Evolutionary conservation across 78 protist genomes (phyloP).

Genomic region (Dictyostelium firmibasis): DNA sequence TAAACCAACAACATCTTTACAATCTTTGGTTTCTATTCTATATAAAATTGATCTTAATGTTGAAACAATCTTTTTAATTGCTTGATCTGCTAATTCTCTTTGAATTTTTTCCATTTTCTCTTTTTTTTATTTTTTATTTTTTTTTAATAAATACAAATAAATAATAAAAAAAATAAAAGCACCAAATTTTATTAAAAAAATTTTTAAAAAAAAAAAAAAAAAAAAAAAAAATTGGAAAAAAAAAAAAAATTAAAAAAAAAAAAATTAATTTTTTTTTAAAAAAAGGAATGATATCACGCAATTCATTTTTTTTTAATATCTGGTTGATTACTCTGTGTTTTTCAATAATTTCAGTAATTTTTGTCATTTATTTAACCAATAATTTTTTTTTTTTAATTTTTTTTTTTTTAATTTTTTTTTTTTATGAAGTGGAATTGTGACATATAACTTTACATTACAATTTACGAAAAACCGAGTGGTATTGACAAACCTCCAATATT

Average conservation of each 20-base stretch:
- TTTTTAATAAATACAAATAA: background rate
- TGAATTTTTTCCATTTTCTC: background rate
- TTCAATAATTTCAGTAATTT: background rate
- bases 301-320: too few relatives aligned
- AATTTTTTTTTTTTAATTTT: background rate
- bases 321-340: background rate
- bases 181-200: background rate
- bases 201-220: background rate
- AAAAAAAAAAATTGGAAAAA: background rate
- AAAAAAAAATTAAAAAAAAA: background rate
- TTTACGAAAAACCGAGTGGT: too few relatives aligned
- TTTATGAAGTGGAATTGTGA: too few relatives aligned
- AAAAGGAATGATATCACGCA: too few relatives aligned
- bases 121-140: background rate
- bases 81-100: background rate
- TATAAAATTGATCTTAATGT: background rate
- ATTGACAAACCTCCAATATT: too few relatives aligned
- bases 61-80: background rate
- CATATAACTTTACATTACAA: too few relatives aligned
- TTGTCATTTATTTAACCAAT: too few relatives aligned
- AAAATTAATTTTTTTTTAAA: background rate
- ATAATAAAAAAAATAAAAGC: background rate
- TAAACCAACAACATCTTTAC: slow-evolving; percentile 36
- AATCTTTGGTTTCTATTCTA: slow-evolving; percentile 24
- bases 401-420: background rate